Conservation (phyloP, 2,329 filamentous ascomycete genomes). For the Fusarium continuum region DNA sequence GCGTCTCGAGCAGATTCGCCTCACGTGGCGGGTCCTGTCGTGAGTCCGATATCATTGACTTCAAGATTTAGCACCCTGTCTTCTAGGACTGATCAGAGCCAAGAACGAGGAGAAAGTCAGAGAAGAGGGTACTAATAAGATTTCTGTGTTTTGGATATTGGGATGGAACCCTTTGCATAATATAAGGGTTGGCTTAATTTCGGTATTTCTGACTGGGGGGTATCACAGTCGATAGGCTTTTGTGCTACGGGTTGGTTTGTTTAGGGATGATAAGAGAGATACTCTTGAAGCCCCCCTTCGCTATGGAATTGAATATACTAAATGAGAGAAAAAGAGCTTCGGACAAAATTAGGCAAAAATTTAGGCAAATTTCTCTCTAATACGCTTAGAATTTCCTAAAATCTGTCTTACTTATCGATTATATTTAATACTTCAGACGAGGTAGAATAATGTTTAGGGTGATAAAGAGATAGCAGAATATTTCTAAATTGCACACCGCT, state of each 20-base stretch:
- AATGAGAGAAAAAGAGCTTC: not conserved
- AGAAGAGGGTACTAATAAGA: not conserved
- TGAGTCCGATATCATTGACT: conserved; percentile 15
- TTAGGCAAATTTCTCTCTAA: not conserved
- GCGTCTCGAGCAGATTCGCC: not conserved
- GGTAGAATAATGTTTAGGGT: no score
- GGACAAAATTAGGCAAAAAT: no score
- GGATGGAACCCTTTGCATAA: not conserved
- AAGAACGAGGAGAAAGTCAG: not conserved
- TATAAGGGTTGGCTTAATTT: conserved; percentile 16
- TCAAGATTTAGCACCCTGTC: conserved; percentile 17
- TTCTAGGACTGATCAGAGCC: not conserved
- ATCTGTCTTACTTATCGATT: not conserved
- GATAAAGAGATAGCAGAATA: not conserved
- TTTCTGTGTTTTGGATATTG: not conserved
- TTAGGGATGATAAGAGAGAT: not conserved
- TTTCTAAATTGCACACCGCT: not conserved
- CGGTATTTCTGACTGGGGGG: conserved; percentile 12
- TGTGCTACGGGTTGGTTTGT: conserved; percentile 10
- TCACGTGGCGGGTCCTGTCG: not conserved
- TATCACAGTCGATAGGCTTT: conserved; percentile 3
- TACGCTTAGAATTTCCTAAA: not conserved
- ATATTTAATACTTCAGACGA: not conserved
- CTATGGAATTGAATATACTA: no score
- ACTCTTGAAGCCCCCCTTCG: not conserved